phyloP scores from a whole-genome alignment of 1,284 basidiomycete genomes.

The Boletus smithii region DNA sequence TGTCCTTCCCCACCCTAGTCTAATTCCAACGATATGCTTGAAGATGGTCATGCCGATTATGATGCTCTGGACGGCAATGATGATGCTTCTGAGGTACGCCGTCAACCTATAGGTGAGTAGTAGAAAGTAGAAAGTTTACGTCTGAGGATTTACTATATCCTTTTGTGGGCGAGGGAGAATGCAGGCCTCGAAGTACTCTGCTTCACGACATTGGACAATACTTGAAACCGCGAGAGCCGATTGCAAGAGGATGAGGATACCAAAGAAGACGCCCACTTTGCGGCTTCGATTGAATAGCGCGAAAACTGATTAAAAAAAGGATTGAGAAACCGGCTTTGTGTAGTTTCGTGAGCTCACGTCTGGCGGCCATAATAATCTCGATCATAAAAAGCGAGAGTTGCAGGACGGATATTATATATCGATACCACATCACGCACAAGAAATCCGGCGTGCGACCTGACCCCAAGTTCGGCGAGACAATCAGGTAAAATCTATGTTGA shows the following conservation, averaged over 20 bases:
- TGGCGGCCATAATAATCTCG: slow-evolving; percentile 14
- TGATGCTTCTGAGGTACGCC: slow-evolving; percentile 3
- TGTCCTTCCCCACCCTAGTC: slow-evolving; percentile 12
- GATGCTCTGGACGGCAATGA: slow-evolving; percentile 8
- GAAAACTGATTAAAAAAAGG: slow-evolving; percentile 15
- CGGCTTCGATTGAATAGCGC: slow-evolving; percentile 25
- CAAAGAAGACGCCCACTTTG: slow-evolving; percentile 10
- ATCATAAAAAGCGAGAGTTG: slow-evolving; percentile 10
- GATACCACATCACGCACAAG: slow-evolving; percentile 17
- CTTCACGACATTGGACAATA: background rate
- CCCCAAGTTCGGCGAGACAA: slow-evolving; percentile 7
- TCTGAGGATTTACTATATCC: background rate
- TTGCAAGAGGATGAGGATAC: slow-evolving; percentile 13
- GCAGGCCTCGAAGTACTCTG: slow-evolving; percentile 13
- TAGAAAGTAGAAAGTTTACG: background rate
- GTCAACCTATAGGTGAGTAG: background rate
- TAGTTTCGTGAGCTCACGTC: slow-evolving; percentile 19
- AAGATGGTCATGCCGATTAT: slow-evolving; percentile 10
- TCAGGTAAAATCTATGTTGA: slow-evolving; percentile 13
- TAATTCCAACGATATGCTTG: slow-evolving; percentile 3
- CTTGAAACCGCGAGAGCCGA: background rate
- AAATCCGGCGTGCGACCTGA: slow-evolving; percentile 11
- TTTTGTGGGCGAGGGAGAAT: slow-evolving; percentile 5
- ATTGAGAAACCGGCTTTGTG: background rate
- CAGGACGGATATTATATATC: slow-evolving; percentile 5